Base-by-base conservation (phyloP, 768 basidiomycete species). In the Kwoniella sp. region DNA sequence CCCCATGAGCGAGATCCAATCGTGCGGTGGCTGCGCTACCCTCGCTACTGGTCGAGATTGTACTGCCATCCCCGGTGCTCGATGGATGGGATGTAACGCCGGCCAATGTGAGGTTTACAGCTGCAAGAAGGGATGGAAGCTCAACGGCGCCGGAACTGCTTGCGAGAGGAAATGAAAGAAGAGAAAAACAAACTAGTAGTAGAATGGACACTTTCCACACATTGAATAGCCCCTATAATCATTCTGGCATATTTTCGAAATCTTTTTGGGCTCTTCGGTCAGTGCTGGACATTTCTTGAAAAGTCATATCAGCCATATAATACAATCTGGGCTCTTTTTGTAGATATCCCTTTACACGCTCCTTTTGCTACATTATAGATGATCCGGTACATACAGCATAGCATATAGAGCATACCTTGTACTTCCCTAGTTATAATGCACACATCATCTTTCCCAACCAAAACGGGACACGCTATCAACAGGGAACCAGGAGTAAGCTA, bases 11-110 rank as follows among this genome's bases (percentile, higher is more conserved):
- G 88, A 90, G 63, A 83, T 91, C 50, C 83, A 86, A 63, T 86
- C 87, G 15, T 91, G 90, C 79, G 90, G 90, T 66, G 90, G 90
- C 27, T 91, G 90, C 74, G 79, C 85, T 1, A 83, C 85, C 19
- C 78, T 84, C n/a, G 86, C 86, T 21, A 73, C 80, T 47, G 90
- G 90, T 25, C 81, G 86, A 76, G 88, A 92, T 77, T 92, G 90
- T 79, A 86, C 86, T 19, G 80, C 83, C 49, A 90, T 91, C 68
- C 65, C 80, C 49, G 85, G 86, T 51, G 86, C 84, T 21, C 85
- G 86, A 84, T 86, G 86, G 73, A 88, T 90, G 71, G 85, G 84
- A n/a, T 92, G 90, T 78, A 83, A 86, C 21, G 49, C 37, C 1
- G 79, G 79, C 13, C 49, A 64, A 53, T 82, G 81, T 58, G 66